A percentile compares a stretch with the other conserved stretches of the same genome.
Conservation (phyloP, 2,329 filamentous ascomycete species). For the Aureobasidium sp. region DNA sequence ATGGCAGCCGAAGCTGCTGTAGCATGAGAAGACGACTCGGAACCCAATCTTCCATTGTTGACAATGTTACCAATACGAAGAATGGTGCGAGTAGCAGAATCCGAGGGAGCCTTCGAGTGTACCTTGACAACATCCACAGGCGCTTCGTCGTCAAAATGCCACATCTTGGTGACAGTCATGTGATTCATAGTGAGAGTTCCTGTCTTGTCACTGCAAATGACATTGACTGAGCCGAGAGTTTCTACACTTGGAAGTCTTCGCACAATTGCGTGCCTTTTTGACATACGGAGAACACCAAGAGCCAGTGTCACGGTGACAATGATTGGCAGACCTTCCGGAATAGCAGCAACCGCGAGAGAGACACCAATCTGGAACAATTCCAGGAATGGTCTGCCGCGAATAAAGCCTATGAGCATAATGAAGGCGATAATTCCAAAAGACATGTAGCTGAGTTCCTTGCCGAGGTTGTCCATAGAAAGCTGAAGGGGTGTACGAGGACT, state of each 20-base stretch:
- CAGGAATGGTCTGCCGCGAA: conserved; percentile 81
- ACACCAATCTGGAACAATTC: conserved; percentile 98
- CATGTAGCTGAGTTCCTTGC: conserved; percentile 91
- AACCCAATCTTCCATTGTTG: conserved; percentile 81
- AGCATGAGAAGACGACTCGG: conserved; percentile 54
- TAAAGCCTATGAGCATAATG: conserved; percentile 83
- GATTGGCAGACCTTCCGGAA: conserved; percentile 91
- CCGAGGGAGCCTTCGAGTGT: conserved; percentile 50
- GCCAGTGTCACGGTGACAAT: conserved; percentile 97
- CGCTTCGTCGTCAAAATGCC: conserved; percentile 69
- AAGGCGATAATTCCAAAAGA: conserved; percentile 91
- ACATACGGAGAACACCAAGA: conserved; percentile 93
- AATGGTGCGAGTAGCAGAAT: conserved; percentile 70
- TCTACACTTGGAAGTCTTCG: conserved; percentile 94
- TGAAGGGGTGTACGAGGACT: conserved; percentile 91
- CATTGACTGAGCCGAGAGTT: conserved; percentile 95
- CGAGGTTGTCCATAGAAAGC: conserved; percentile 93
- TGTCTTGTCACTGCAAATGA: conserved; percentile 99
- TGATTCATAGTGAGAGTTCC: conserved; percentile 95
- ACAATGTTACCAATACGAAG: conserved; percentile 92
- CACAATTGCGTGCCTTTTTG: conserved; percentile 88
- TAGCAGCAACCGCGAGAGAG: conserved; percentile 90
- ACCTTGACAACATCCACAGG: conserved; percentile 53
- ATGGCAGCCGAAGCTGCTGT: conserved; percentile 69
- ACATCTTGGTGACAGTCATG: conserved; percentile 95